phyloP scores from a whole-genome alignment of 805 yeast species.

The Danielia oregonensis region DNA sequence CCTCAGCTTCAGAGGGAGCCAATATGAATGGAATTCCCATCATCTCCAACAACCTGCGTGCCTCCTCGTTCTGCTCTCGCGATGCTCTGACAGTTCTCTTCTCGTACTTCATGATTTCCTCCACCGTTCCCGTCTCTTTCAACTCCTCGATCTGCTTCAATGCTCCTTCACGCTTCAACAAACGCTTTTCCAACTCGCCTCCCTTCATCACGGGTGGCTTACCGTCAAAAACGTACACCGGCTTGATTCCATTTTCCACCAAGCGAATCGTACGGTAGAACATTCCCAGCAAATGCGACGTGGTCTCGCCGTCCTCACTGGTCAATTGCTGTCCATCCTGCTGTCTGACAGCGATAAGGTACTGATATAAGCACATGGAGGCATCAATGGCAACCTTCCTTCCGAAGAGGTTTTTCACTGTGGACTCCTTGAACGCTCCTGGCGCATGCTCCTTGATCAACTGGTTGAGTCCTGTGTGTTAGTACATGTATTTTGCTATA shows the following conservation, averaged over 20 bases:
- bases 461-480: conserved; percentile 66
- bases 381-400: conserved; percentile 97
- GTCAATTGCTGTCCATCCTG: conserved; percentile 94
- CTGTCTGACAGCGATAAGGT: conserved; percentile 92
- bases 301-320: conserved; percentile 84
- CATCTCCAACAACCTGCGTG: conserved; percentile 67
- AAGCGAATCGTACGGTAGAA: conserved; percentile 89
- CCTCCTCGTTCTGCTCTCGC: conserved; percentile 89
- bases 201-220: conserved; percentile 94
- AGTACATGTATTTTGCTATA: conserved; percentile 1
- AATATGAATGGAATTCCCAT: conserved; percentile 95
- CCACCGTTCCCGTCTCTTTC: conserved; percentile 76
- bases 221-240: conserved; percentile 96
- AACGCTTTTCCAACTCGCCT: conserved; percentile 86
- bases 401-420: conserved; percentile 84
- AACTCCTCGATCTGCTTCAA: conserved; percentile 67
- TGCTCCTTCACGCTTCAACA: conserved; percentile 79
- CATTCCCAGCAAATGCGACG: conserved; percentile 93
- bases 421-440: conserved; percentile 66
- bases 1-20: conserved; percentile 99
- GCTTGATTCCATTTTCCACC: conserved; percentile 92
- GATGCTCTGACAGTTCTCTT: conserved; percentile 88
- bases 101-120: conserved; percentile 72
- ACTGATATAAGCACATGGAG: conserved; percentile 95
- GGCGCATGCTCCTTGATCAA: conserved; percentile 90